Evolutionary conservation across 2,329 filamentous ascomycete species (phyloP), one percentile per base, ranked within the genome.

Genomic region (Incumbomyces delicatus): DNA sequence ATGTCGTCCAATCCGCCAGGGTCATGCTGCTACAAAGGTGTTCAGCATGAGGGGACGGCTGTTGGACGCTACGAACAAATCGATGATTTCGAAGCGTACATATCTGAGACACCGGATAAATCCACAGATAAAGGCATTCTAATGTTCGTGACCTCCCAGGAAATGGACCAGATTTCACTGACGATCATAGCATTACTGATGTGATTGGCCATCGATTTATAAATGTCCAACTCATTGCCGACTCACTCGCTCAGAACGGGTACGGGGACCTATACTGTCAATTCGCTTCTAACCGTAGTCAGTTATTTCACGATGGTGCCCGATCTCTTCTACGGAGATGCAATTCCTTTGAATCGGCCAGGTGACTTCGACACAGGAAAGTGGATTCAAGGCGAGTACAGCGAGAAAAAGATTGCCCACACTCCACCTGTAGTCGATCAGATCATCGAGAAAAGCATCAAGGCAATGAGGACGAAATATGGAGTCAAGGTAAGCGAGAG

Each of bases 241-340:
- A 89, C 68, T 77, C 85, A 58, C 84, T 76, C 62, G 85, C 85
- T 48, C 76, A 77, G 53, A 83, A 83, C 61, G 85, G 82, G 56
- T 50, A 45, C 11, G 47, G 4, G 14, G 4, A 30, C 22, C 14
- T n/a, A 13, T 14, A n/a, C 18, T 13, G 27, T 12, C 17, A 20
- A 14, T 16, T 31, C 34, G 36, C 6, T 11, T 30, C 36, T 37
- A 12, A 18, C 37, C 5, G 31, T 27, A 3, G 10, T 8, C 31
- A 49, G 50, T 5, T 87, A 86, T 67, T 70, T 80, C 47, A 75
- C 75, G 47, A 66, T 86, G 35, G 73, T 88, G 50, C 76, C 83
- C 22, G 85, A 89, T 62, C 65, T 84, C 44, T 85, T 87, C 72
- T 73, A 79, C 52, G 82, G 80, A n/a, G 80, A 86, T 58, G 61